Base-by-base conservation (phyloP, 768 basidiomycete species). In the Tulasnella sp. region DNA sequence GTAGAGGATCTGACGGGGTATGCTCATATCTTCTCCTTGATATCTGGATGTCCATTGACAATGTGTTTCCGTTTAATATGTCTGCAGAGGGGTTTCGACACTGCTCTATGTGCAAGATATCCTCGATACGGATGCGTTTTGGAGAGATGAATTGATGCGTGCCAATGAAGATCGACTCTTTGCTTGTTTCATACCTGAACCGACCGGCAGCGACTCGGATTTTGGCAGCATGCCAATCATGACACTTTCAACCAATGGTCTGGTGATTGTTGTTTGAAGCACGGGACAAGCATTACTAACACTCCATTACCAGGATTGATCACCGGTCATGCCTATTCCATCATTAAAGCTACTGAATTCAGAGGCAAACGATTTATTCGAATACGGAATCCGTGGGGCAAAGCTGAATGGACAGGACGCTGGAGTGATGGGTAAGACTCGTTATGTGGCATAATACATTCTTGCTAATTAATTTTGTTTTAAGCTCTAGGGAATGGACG, bases 1-100 rank as follows among this genome's bases (percentile, higher is more conserved):
- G 67, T 76, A 16, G 76, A 78, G 61, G 76, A 78, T 58, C 59
- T 78, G 44, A 76, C 75, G 9, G 76, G 76, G 75, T 76, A 57
- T 5, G 63, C 15, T 15, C 28, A 13, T 25, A 19, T 3, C n/a
- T 25, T n/a, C 31, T 9, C 16, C n/a, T 33, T 16, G 27, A 9
- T 5, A 46, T 29, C 32, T 45, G 19, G 25, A 19, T 20, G 22
- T 24, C 16, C n/a, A 33, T 25, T 55, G 37, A 46, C 20, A 5
- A 29, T 25, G 27, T 15, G 13, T 33, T 22, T 10, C 48, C 8
- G 12, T 8, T 25, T 16, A 8, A 16, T 9, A 22, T 24, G 16
- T 6, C 22, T 7, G 24, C 25, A 56, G 45, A 8, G 5, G 43
- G 39, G 15, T 25, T 20, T 10, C n/a, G 10, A 15, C 28, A 6